phyloP scores from a whole-genome alignment of 352 stramenopile species.

The Pythium phragmiticola region DNA sequence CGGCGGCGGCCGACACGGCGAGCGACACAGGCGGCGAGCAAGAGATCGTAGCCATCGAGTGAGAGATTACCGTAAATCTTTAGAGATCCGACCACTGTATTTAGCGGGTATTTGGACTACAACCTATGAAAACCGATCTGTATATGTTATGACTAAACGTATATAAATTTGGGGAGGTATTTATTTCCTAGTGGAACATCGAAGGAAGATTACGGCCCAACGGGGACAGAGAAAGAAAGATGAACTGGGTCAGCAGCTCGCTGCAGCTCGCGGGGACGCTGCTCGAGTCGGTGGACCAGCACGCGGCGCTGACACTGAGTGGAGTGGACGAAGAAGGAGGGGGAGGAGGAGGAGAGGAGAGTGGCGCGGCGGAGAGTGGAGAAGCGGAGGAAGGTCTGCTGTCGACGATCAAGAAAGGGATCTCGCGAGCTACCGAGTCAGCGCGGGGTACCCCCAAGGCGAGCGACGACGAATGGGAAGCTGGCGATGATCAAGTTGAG shows the following conservation, averaged over 20 bases:
- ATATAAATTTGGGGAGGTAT: background rate
- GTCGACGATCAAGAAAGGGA: conserved; percentile 31
- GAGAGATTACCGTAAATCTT: background rate
- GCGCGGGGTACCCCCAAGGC: conserved; percentile 23
- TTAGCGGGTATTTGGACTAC: background rate
- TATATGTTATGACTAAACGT: conserved; percentile 8
- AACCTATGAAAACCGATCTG: background rate
- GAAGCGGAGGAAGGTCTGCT: conserved; percentile 29
- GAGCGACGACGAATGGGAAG: conserved; percentile 19
- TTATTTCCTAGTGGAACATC: too few species aligned
- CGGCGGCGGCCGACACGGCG: background rate
- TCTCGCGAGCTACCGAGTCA: conserved; percentile 25
- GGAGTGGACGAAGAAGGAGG: background rate
- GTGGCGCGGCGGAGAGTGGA: conserved; percentile 15
- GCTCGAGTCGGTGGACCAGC: conserved; percentile 86
- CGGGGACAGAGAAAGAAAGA: conserved; percentile 20
- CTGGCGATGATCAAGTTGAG: background rate
- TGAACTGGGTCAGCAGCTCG: conserved; percentile 87
- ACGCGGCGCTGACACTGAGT: conserved; percentile 73
- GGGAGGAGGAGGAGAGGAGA: conserved; percentile 25
- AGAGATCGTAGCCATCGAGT: conserved; percentile 2
- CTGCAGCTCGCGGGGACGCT: conserved; percentile 76
- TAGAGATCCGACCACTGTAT: background rate
- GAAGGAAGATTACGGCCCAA: background rate
- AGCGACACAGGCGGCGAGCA: background rate